Percentiles rank a stretch among this genome's conserved stretches.
phyloP scores from a whole-genome alignment of 2,329 filamentous ascomycete genomes.

The Fusarium piperis region DNA sequence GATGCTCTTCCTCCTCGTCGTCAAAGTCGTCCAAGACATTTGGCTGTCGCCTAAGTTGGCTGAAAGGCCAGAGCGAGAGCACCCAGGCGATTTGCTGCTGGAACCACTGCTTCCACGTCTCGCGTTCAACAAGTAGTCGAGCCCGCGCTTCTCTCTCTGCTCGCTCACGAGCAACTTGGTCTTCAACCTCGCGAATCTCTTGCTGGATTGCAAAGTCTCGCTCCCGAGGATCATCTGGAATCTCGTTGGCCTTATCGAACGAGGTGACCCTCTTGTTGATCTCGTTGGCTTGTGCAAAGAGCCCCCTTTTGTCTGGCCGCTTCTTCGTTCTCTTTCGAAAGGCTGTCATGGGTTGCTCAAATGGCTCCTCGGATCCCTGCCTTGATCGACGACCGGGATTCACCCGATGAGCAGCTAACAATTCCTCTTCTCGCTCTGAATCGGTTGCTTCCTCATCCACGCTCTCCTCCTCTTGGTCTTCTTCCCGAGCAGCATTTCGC shows the following conservation, averaged over 20 bases:
- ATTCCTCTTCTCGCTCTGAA: neutral
- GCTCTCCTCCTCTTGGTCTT: neutral
- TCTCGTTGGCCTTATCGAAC: conserved; percentile 6
- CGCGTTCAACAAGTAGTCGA: neutral
- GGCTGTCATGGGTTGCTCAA: neutral
- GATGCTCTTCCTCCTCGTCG: conserved; percentile 14
- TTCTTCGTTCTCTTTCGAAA: neutral
- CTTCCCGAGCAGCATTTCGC: neutral
- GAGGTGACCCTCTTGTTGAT: neutral
- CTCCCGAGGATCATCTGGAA: conserved; percentile 19
- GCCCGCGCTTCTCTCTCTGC: conserved; percentile 6
- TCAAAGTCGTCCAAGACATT: conserved; percentile 7
- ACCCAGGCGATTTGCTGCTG: conserved; percentile 35
- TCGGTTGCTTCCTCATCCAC: neutral
- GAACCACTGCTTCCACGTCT: conserved; percentile 32
- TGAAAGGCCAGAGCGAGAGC: conserved; percentile 32
- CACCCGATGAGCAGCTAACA: neutral
- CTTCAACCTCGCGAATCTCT: conserved; percentile 32
- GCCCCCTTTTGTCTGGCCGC: neutral
- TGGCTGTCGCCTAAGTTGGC: neutral
- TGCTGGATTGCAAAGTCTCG: conserved; percentile 31
- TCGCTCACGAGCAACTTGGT: conserved; percentile 20
- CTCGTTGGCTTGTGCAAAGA: conserved; percentile 18
- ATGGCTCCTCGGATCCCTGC: neutral
- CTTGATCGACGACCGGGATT: neutral